These are phyloP conservation scores for Sinapis alba DNA, from an alignment of 441 rosid species.

Conservation along the genomic window DNA sequence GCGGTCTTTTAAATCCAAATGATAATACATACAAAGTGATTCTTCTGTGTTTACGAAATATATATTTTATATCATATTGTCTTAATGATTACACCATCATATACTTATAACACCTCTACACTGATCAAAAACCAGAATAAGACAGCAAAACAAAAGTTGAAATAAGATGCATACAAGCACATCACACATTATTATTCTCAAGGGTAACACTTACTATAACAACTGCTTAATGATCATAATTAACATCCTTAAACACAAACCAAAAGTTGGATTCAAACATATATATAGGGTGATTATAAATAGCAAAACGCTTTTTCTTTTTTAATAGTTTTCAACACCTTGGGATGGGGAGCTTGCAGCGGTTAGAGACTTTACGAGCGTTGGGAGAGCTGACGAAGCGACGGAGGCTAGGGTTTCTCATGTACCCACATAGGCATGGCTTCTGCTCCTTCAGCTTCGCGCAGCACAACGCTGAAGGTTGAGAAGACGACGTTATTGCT, in stretches of 20 bases:
- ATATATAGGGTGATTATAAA: slow-evolving; percentile 13
- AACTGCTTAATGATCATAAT: neutral
- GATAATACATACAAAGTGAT: too few relatives aligned
- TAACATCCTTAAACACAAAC: slow-evolving; percentile 19
- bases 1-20: too few relatives aligned
- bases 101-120: slow-evolving; percentile 13
- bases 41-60: slow-evolving; percentile 27
- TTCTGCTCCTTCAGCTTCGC: slow-evolving; percentile 53
- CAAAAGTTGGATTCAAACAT: slow-evolving; percentile 24
- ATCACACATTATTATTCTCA: slow-evolving; percentile 33
- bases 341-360: slow-evolving; percentile 54
- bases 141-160: slow-evolving; percentile 7
- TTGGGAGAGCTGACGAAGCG: slow-evolving; percentile 47
- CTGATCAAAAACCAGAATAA: slow-evolving; percentile 13
- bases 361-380: slow-evolving; percentile 42
- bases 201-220: neutral
- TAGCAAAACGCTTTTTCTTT: neutral
- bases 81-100: slow-evolving; percentile 21
- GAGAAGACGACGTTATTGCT: slow-evolving; percentile 40
- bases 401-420: slow-evolving; percentile 47
- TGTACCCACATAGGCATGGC: slow-evolving; percentile 64
- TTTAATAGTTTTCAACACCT: slow-evolving; percentile 40
- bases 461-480: slow-evolving; percentile 53
- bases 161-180: slow-evolving; percentile 36
- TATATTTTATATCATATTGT: slow-evolving; percentile 5